Evolutionary conservation across 768 basidiomycete species (phyloP), one percentile per base, ranked within the genome.

Genomic region (Macrolepiota dolichaula): DNA sequence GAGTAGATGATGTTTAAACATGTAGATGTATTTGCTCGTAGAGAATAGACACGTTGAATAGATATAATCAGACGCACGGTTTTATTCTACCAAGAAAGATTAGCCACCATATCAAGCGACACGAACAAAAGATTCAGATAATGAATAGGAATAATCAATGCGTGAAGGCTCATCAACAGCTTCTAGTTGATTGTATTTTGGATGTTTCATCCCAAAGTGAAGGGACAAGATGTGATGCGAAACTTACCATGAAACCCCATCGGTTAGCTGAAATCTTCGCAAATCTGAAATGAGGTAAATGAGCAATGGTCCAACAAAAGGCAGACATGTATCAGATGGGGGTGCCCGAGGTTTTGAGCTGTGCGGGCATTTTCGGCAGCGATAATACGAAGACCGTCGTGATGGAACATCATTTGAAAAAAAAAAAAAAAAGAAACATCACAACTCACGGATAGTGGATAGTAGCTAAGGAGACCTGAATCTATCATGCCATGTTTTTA

Each of bases 281-380:
- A n/a, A 44, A 44, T n/a, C 9, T 9, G 17, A 17, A 44, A 44
- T 36, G 5, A 56, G 4, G 13, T 19, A 49, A 12, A 38, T 55
- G 35, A 56, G 57, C 17, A 13, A 57, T 5, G 15, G 25, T 32
- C 72, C 52, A 73, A 65, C 19, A 67, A 49, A 50, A 61, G 55
- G 38, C 19, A 25, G 63, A 57, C 53, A 61, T 67, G 66, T 63
- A 77, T 91, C 88, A 91, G 89, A 81, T 64, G 76, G 85, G 89
- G 85, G 77, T 88, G 89, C 89, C 91, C 91, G 88, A 85, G 73
- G 49, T 69, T 68, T 80, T 92, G 91, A 92, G 91, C 91, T 92
- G 86, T 90, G 87, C 91, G 90, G 91, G 91, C 91, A 84, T 71
- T 89, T 92, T 92, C 91, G 91, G 87, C 89, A 91, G 74, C 61